Conservation (phyloP, 2,329 filamentous ascomycete species). For the Verticillium longisporum region DNA sequence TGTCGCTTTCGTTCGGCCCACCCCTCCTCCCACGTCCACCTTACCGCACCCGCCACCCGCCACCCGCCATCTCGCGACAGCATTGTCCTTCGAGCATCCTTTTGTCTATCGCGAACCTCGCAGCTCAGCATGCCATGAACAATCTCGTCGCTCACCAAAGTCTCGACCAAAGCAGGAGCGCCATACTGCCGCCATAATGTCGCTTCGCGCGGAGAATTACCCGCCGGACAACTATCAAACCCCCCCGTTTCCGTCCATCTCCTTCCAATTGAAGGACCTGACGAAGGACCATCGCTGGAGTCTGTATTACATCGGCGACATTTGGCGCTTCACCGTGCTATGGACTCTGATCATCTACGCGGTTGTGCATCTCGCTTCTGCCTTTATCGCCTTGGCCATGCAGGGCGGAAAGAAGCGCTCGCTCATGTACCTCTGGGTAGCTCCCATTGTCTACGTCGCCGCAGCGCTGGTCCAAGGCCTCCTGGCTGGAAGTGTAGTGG, state of each 20-base stretch:
- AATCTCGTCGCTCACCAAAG: not conserved
- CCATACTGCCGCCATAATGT: not conserved
- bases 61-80: slow-evolving; percentile 5
- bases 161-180: not conserved
- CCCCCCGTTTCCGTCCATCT: slow-evolving; percentile 75
- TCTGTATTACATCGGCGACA: slow-evolving; percentile 69
- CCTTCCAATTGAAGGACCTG: slow-evolving; percentile 55
- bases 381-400: slow-evolving; percentile 64
- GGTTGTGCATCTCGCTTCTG: slow-evolving; percentile 66
- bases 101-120: not conserved
- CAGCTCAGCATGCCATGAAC: not conserved
- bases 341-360: slow-evolving; percentile 81
- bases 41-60: not conserved
- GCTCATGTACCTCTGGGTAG: slow-evolving; percentile 61
- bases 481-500: slow-evolving; percentile 74
- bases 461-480: slow-evolving; percentile 71
- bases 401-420: slow-evolving; percentile 54
- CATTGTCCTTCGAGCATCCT: not conserved
- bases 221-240: slow-evolving; percentile 51
- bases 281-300: slow-evolving; percentile 38
- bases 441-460: slow-evolving; percentile 63
- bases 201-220: slow-evolving; percentile 13
- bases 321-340: slow-evolving; percentile 80
- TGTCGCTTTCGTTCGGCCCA: not conserved
- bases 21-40: slow-evolving; percentile 3